Base-by-base conservation (phyloP, 1,139 yeast species). In the Nematodospora anomalae region DNA sequence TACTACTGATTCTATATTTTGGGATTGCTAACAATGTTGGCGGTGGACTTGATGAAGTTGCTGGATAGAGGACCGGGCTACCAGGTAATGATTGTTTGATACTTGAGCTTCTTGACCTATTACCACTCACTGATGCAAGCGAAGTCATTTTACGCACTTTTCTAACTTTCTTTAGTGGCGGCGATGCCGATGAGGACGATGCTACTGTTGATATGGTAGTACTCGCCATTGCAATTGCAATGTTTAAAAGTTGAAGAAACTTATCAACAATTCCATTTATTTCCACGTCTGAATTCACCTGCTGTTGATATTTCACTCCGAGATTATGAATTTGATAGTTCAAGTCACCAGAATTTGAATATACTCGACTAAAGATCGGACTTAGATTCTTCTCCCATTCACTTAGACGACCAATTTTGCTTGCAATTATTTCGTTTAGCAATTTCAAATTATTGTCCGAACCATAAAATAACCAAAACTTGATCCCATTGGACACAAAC, bases 401-500 rank as follows among this genome's bases (percentile, higher is more conserved):
- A n/a, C 24, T 25, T 2, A 35, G 34, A 20, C 24, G 26, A 1
- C 21, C 12, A 23, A 30, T 29, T 26, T 37, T 26, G 6, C 26
- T 21, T 5, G 40, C 10, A 6, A 45, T 16, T 13, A 40, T 20
- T 23, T 24, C 16, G 24, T 45, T 45, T 3, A 42, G 6, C 18
- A 37, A 36, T 14, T 31, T 26, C 11, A 39, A 26, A 26, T 41
- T 41, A 22, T 43, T 41, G n/a, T 21, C 29, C 3, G 31, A 11
- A 13, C 43, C 43, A 30, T 38, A 46, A 16, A 46, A 46, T 29
- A 46, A 31, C 50, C 50, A 46, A 13, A 38, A 18, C 30, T 36
- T 39, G 3, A 34, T 13, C 3, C 20, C 16, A 11, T 25, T 14
- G 3, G 11, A 22, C 3, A 22, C 15, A 8, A 31, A 31, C 8